A percentile compares a stretch with the other conserved stretches of the same genome.
Evolutionary conservation across 768 basidiomycete genomes (phyloP).

Genomic region (Naganishia vaughanmartiniae): DNA sequence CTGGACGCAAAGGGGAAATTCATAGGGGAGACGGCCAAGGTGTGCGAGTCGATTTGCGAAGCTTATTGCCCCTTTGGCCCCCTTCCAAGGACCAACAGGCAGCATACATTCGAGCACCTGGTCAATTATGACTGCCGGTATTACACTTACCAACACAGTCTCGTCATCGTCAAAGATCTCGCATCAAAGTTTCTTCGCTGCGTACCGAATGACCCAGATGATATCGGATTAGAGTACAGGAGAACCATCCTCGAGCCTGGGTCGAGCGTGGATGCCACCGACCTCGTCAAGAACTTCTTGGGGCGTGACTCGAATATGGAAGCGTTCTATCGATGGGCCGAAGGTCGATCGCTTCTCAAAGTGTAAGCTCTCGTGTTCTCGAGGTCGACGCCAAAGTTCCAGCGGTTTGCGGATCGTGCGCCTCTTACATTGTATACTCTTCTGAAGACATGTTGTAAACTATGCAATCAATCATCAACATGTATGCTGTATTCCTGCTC

Average conservation of each 20-base stretch:
- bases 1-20: conserved; percentile 2
- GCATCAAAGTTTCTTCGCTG: background rate
- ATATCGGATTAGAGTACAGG: background rate
- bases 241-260: conserved; percentile 24
- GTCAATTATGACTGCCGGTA: conserved; percentile 11
- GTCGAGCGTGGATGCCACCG: background rate
- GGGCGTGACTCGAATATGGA: background rate
- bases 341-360: background rate
- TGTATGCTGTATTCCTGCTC: too few species aligned
- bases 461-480: too few species aligned
- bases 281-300: conserved; percentile 12
- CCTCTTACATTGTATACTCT: too few species aligned
- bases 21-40: background rate
- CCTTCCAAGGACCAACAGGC: background rate
- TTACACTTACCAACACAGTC: conserved; percentile 13
- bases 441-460: too few species aligned
- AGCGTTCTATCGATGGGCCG: conserved; percentile 11
- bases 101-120: conserved; percentile 16
- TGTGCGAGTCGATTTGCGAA: background rate
- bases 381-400: too few species aligned
- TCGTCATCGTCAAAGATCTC: conserved; percentile 1
- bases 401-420: too few species aligned
- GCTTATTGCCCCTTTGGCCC: background rate
- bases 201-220: background rate
- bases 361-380: background rate